These are phyloP conservation scores for Talaromyces funiculosus DNA, from an alignment of 2,329 filamentous ascomycete genomes.

Conservation along the genomic window DNA sequence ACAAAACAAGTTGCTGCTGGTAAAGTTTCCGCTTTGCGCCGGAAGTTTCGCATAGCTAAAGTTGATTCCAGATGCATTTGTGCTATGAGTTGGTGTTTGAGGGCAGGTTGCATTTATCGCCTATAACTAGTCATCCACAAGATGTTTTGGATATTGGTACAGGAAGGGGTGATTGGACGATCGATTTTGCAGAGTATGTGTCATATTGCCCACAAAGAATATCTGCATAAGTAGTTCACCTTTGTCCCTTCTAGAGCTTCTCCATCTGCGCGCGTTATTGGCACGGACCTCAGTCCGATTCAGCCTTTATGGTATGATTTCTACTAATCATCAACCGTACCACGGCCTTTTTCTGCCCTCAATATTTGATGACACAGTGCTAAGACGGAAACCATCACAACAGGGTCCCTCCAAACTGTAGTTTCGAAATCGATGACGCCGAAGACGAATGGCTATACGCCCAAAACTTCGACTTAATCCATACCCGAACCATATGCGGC, in stretches of 20 bases:
- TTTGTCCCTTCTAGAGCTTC: background rate
- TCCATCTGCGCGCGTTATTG: constrained; percentile 12
- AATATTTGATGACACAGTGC: background rate
- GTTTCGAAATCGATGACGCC: constrained; percentile 22
- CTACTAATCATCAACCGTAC: background rate
- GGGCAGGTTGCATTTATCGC: constrained; percentile 15
- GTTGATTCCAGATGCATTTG: constrained; percentile 13
- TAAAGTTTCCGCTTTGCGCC: background rate
- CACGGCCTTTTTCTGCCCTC: background rate
- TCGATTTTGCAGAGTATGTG: constrained; percentile 15
- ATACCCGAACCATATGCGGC: constrained; percentile 18
- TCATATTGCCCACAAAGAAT: background rate
- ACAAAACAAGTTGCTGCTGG: constrained; percentile 16
- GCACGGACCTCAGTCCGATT: constrained; percentile 17
- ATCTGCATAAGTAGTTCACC: background rate
- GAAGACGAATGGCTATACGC: constrained; percentile 21
- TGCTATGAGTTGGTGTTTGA: constrained; percentile 14
- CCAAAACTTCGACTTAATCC: constrained; percentile 22
- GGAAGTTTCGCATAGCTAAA: background rate
- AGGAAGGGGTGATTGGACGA: constrained; percentile 16
- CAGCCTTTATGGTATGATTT: constrained; percentile 15
- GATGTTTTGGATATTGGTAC: constrained; percentile 16
- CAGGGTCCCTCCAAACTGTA: constrained; percentile 22
- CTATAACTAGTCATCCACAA: constrained; percentile 12
- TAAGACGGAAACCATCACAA: background rate